Evolutionary conservation across 257 asterid genomes (phyloP).

Genomic region (Petunia secreta): DNA sequence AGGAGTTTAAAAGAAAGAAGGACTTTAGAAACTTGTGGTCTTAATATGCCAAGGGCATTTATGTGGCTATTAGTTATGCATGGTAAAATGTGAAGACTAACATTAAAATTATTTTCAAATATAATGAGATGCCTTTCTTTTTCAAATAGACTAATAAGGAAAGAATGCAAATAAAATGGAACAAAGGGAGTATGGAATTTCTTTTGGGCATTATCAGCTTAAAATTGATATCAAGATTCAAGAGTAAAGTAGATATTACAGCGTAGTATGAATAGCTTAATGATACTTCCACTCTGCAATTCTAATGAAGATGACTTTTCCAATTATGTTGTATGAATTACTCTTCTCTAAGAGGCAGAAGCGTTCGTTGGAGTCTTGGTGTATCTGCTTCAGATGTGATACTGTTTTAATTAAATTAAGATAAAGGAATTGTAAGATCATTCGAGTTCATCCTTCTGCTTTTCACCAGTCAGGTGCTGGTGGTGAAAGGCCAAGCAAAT

Average conservation of each 20-base stretch:
- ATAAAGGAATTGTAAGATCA: background rate
- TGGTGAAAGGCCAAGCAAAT: background rate
- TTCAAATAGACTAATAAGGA: no score
- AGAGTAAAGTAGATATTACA: background rate
- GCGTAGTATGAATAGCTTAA: slow-evolving; percentile 9
- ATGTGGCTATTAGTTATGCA: no score
- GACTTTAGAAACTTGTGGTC: no score
- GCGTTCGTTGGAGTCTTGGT: background rate
- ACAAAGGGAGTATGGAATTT: background rate
- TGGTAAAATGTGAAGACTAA: no score
- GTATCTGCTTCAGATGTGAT: background rate
- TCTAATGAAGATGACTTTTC: background rate
- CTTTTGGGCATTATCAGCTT: slow-evolving; percentile 11
- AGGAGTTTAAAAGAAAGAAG: background rate
- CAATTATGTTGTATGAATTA: background rate
- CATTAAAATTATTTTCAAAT: no score
- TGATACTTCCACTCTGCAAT: slow-evolving; percentile 8
- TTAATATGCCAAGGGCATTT: no score
- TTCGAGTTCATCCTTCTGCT: background rate
- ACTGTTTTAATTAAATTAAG: background rate
- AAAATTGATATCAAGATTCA: background rate
- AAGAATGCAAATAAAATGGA: no score
- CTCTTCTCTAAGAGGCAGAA: no score
- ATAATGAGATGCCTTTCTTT: no score
- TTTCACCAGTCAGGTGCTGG: background rate